A percentile compares a stretch with the other conserved stretches of the same genome.
These are phyloP conservation scores for Oryza punctata DNA, from an alignment of 176 grass and related monocot species.

Conservation along the genomic window DNA sequence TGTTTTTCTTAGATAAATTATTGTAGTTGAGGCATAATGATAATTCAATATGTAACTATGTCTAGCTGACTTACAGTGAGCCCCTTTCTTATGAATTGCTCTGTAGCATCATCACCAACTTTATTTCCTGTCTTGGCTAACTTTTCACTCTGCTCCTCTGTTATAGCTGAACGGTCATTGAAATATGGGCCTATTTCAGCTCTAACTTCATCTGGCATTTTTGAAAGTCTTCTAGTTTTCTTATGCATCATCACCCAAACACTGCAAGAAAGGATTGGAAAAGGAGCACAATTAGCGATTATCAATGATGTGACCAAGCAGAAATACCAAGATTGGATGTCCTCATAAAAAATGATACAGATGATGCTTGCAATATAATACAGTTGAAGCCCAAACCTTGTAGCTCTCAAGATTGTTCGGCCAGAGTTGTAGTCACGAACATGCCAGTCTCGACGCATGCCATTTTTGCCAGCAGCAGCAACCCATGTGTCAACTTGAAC, in stretches of 20 bases:
- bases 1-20: neutral
- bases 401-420: conserved; percentile 81
- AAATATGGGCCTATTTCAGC: conserved; percentile 92
- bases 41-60: neutral
- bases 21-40: neutral
- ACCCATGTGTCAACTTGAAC: conserved; percentile 99
- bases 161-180: conserved; percentile 60
- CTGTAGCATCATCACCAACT: conserved; percentile 36
- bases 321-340: neutral
- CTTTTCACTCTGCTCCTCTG: conserved; percentile 73
- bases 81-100: conserved; percentile 75
- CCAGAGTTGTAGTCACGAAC: conserved; percentile 78
- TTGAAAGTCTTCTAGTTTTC: conserved; percentile 83
- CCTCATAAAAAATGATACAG: neutral
- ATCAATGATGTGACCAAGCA: conserved; percentile 3
- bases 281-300: neutral
- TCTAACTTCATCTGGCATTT: conserved; percentile 92
- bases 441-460: conserved; percentile 99
- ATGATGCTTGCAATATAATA: neutral
- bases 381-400: conserved; percentile 59
- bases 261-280: conserved; percentile 46
- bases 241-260: conserved; percentile 99
- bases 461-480: conserved; percentile 90
- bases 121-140: conserved; percentile 61
- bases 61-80: conserved; percentile 76